Evolutionary conservation across 192 early-diverging fungal species (phyloP), one percentile per base, ranked within the genome.

Genomic region (Fimicolochytrium jonesii): DNA sequence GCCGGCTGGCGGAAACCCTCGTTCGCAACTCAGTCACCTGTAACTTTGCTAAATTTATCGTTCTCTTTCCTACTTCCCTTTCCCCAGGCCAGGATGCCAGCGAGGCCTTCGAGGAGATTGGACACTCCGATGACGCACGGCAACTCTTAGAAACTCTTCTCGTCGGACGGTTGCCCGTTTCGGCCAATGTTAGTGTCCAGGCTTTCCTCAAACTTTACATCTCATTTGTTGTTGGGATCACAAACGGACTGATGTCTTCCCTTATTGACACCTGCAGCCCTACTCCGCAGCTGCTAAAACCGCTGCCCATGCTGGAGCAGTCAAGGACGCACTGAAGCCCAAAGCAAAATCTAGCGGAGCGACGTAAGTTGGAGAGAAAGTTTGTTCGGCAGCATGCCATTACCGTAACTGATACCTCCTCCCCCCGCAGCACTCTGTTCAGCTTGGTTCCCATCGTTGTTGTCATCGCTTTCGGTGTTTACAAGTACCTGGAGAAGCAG

Each of bases 81-180:
- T 13, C 51, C 10, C 15, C 62, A 81, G 76, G 75, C 35, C 66
- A 57, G 49, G 93, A 98, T 72, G 89, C 92, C 30, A 90, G 90
- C 36, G 92, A 89, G 64, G 87, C 92, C 22, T 98, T 98, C 78
- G 92, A 98, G 55, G 93, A 95, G 71, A 92, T 98, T 69, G 95
- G 95, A 23, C 93, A 98, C 79, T 92, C 90, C 30, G 90, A 94
- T 50, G 95, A 98, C 66, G 95, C 95, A 25, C 87, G 85, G 53
- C 90, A 91, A 17, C 64, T 98, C 64, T 78, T 98, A 64, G 77
- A 85, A 65, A 73, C 76, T 22, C 82, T 87, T 67, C 81, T 79
- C 57, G 76, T 95, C 51, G 95, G 92, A 52, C 77, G 88, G 52
- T 70, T 92, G 39, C n/a, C n/a, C n/a, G n/a, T n/a, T n/a, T n/a